A percentile compares a stretch with the other conserved stretches of the same genome.
These are phyloP conservation scores for Pyrus hybrid DNA, from an alignment of 331 rosid species.

Conservation along the genomic window DNA sequence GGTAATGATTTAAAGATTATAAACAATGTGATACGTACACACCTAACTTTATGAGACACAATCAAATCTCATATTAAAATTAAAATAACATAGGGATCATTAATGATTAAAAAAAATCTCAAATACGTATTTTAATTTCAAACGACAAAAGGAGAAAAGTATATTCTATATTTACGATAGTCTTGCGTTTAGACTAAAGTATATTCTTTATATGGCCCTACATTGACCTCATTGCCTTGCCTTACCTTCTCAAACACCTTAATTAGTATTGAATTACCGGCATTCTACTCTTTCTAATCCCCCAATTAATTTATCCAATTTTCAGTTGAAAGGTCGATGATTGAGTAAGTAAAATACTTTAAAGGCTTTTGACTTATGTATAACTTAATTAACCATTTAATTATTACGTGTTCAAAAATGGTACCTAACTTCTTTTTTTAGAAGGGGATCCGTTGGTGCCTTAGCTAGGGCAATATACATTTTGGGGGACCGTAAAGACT, in stretches of 20 bases:
- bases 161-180: not conserved
- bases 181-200: not conserved
- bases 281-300: not conserved
- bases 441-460: too few species aligned
- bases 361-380: not conserved
- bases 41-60: not conserved
- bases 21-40: not conserved
- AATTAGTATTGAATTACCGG: not conserved
- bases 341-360: too few species aligned
- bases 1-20: too few species aligned
- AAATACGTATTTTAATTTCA: not conserved
- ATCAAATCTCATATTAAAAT: not conserved
- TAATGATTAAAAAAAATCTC: not conserved
- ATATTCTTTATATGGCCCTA: not conserved
- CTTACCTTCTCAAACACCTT: not conserved
- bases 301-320: not conserved
- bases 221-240: not conserved
- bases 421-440: not conserved
- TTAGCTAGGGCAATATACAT: too few species aligned
- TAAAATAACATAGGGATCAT: not conserved
- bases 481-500: fast-evolving
- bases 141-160: not conserved
- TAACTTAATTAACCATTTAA: too few species aligned
- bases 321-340: not conserved
- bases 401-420: not conserved